Evolutionary conservation across 768 basidiomycete genomes (phyloP).

Genomic region (Sporobolomyces roseus): DNA sequence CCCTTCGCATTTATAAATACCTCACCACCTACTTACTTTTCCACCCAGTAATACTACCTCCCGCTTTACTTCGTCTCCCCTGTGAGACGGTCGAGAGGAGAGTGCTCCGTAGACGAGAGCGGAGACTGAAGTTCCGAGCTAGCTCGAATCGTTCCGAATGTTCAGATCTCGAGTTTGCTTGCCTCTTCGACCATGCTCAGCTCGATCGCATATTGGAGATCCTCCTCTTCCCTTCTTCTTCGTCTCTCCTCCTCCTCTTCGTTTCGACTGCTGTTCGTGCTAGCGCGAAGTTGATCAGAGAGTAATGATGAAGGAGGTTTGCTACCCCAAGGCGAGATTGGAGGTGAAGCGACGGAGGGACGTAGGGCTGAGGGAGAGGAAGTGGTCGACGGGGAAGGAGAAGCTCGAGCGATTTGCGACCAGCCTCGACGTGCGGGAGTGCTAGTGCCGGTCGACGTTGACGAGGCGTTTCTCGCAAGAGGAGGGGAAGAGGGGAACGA

Average conservation of each 20-base stretch:
- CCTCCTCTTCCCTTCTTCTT: conserved; percentile 27
- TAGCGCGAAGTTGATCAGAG: conserved; percentile 10
- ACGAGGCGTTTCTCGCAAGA: neutral
- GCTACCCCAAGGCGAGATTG: neutral
- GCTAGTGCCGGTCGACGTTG: neutral
- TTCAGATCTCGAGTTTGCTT: conserved; percentile 9
- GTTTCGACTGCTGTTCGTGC: neutral
- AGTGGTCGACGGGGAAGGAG: neutral
- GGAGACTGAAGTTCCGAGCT: neutral
- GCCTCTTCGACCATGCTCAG: conserved; percentile 23
- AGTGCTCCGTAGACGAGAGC: too few relatives aligned
- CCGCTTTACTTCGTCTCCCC: neutral
- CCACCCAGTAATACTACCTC: neutral
- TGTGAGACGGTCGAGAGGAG: too few relatives aligned
- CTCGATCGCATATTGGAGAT: conserved; percentile 30
- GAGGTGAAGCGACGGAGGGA: too few relatives aligned
- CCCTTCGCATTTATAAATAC: neutral
- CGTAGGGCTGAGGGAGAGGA: conserved; percentile 1
- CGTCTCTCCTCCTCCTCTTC: conserved; percentile 6
- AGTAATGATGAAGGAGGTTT: conserved; percentile 17
- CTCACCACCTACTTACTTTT: neutral
- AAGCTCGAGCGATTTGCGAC: conserved; percentile 6
- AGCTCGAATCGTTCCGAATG: neutral
- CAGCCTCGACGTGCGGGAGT: conserved; percentile 13
- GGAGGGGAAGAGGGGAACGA: neutral